A percentile compares a stretch with the other conserved stretches of the same genome.
These are phyloP conservation scores for Macadamia tetraphylla DNA, from an alignment of 164 flowering plant genomes.

Conservation along the genomic window DNA sequence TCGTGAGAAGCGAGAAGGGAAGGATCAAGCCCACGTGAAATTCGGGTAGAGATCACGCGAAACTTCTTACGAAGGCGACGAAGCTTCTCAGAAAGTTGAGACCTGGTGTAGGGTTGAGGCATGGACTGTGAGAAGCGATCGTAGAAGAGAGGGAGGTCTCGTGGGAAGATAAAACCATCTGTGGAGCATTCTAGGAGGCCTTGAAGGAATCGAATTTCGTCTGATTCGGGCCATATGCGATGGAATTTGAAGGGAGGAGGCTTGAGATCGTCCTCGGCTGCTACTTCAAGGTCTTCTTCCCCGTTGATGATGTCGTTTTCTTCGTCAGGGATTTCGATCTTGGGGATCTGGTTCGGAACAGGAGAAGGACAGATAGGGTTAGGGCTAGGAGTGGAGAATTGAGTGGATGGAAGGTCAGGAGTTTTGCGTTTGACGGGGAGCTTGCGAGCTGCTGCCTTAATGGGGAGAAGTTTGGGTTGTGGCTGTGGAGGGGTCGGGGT, in stretches of 20 bases:
- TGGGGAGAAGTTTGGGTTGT: conserved; percentile 15
- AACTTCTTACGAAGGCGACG: conserved; percentile 58
- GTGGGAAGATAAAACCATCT: conserved; percentile 38
- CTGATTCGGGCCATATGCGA: conserved; percentile 63
- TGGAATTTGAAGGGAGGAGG: conserved; percentile 56
- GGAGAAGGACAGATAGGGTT: conserved; percentile 11
- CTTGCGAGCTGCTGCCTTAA: conserved; percentile 42
- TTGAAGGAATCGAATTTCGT: conserved; percentile 59
- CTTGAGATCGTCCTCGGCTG: conserved; percentile 8
- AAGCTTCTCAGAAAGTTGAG: conserved; percentile 75
- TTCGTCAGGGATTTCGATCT: conserved; percentile 6
- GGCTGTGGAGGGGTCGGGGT: conserved; percentile 17
- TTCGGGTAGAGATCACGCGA: conserved; percentile 37
- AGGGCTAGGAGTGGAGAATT: conserved; percentile 3
- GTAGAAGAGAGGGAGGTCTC: conserved; percentile 49
- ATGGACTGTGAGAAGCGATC: conserved; percentile 40
- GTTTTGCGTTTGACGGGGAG: conserved; percentile 63
- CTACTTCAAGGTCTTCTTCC: conserved; percentile 4
- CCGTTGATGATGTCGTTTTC: neutral
- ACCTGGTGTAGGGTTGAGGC: conserved; percentile 51
- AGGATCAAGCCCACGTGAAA: conserved; percentile 36
- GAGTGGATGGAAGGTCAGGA: conserved; percentile 12
- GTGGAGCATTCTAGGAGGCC: conserved; percentile 44
- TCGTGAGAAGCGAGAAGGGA: conserved; percentile 46
- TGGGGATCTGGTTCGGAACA: conserved; percentile 3